Evolutionary conservation across 257 asterid genomes (phyloP).

Genomic region (Solanum pinnatisectum): DNA sequence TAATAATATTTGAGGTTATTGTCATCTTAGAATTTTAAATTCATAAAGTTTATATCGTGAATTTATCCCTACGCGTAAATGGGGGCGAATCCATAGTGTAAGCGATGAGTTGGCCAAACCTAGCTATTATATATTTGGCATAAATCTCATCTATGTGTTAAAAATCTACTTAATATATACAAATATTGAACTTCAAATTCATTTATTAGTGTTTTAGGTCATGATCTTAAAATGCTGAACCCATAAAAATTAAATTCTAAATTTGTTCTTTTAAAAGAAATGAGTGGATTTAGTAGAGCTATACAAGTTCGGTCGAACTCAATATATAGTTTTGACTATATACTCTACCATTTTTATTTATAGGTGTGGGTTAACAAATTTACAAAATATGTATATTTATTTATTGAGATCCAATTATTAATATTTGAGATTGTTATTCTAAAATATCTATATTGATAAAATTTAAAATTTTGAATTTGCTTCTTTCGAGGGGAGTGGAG

Average conservation of each 20-base stretch:
- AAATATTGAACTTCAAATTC: neutral
- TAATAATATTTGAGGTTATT: neutral
- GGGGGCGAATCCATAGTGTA: neutral
- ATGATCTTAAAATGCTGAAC: too few species aligned
- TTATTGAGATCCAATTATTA: neutral
- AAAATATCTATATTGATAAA: neutral
- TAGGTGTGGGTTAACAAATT: neutral
- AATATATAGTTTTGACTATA: neutral
- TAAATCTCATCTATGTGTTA: neutral
- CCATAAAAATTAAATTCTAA: too few species aligned
- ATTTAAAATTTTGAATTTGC: neutral
- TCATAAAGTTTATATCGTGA: too few species aligned
- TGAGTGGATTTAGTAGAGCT: neutral
- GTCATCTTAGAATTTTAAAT: neutral
- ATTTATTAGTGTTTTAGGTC: neutral
- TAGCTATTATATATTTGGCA: neutral
- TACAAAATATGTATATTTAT: neutral
- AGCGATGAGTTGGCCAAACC: neutral
- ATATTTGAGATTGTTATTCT: neutral
- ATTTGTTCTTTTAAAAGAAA: too few species aligned
- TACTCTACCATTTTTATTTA: neutral
- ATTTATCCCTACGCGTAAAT: too few species aligned
- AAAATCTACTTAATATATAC: neutral
- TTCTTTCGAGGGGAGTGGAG: fast-evolving
- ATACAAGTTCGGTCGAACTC: neutral